Evolutionary conservation across 1,284 basidiomycete species (phyloP).

Genomic region (Ustilago shanxiensis): DNA sequence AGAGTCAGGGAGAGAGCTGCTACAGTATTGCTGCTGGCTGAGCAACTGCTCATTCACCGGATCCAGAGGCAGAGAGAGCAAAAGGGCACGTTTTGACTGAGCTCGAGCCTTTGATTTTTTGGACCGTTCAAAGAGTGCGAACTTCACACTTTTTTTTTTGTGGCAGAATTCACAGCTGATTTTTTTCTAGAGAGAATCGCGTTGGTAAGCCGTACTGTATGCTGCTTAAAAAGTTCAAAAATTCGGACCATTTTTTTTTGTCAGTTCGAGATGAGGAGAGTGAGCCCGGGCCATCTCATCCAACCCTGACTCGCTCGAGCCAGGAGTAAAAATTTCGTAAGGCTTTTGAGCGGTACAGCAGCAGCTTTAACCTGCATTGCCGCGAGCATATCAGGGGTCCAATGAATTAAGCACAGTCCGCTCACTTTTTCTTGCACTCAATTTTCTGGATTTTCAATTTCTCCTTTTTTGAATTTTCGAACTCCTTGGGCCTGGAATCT

Average conservation of each 20-base stretch:
- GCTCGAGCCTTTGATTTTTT: constrained; percentile 20
- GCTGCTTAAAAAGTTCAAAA: constrained; percentile 2
- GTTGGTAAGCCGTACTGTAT: constrained; percentile 1
- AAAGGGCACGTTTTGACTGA: constrained; percentile 5
- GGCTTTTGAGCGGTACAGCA: too few relatives aligned
- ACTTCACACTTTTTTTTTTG: neutral
- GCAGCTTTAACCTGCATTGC: constrained; percentile 9
- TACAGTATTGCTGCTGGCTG: neutral
- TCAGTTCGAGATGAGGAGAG: too few relatives aligned
- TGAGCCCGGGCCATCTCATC: constrained; percentile 13
- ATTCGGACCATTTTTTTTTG: constrained; percentile 2
- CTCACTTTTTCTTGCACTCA: constrained; percentile 1
- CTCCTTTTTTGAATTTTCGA: neutral
- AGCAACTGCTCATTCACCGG: constrained; percentile 10
- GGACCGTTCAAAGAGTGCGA: constrained; percentile 6
- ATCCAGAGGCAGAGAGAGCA: constrained; percentile 5
- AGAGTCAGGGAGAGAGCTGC: too few relatives aligned
- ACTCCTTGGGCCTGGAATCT: neutral
- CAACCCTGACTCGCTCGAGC: constrained; percentile 10
- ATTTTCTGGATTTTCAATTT: neutral
- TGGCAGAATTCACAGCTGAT: neutral
- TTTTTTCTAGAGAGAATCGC: neutral
- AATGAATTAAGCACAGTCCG: constrained; percentile 1
- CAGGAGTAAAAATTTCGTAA: constrained; percentile 8
- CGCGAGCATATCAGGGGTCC: constrained; percentile 7